Evolutionary conservation across 2,329 filamentous ascomycete genomes (phyloP), one percentile per base, ranked within the genome.

Genomic region (Hypoxylon sp.): DNA sequence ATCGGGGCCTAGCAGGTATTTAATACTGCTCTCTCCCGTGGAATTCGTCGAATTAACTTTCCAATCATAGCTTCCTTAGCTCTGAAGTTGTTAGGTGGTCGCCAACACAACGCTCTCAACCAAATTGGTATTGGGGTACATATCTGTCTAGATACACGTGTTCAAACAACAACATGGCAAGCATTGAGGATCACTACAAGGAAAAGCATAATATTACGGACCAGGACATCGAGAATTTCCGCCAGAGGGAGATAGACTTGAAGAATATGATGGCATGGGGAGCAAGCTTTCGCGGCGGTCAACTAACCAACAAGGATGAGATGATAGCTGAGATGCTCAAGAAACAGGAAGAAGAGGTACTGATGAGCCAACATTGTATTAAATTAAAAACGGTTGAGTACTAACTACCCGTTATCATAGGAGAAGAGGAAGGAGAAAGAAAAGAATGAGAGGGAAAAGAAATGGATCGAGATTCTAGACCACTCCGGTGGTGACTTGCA

Each of bases 1-100:
- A 53, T 53, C 26, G 19, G 50, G 22, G 50, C 31, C 29, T 53
- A 35, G 50, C 29, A 53, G 31, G 50, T 53, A 53, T 53, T 53
- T 19, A 53, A 53, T 19, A 1, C n/a, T 9, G 17, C n/a, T 19
- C 50, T 31, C 50, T 53, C 50, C 50, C 50, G 22, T 31, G 24
- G 26, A 24, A 6, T 17, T 14, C 10, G 17, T 37, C 17, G 8
- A 37, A 35, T 35, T 35, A 26, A 53, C n/a, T 39, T 31, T 14
- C 31, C 50, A 53, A 35, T 53, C 24, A 31, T 35, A 53, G 50
- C 29, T 19, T 37, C 31, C 29, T 37, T 19, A 33, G 50, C 31
- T 33, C 29, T 37, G 31, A 33, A 53, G 31, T 37, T 19, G 50
- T 53, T 22, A 53, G 29, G 50, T 37, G 50, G 31, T 31, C 31